Evolutionary conservation across 2,329 filamentous ascomycete genomes (phyloP).

Genomic region (Colletotrichum echinochloae): DNA sequence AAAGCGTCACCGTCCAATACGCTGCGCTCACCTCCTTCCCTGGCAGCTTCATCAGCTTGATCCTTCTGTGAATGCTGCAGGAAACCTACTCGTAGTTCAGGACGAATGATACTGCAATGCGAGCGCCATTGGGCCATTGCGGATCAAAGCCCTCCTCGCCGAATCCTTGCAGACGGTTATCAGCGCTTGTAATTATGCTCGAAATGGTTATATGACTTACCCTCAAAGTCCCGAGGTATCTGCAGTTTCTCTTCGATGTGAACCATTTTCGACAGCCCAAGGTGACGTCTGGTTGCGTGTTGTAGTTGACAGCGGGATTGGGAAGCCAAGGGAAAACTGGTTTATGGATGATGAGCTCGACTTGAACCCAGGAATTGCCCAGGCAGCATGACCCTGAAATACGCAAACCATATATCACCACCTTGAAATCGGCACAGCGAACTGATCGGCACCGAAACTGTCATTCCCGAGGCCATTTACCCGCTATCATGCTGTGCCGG

Average conservation of each 20-base stretch:
- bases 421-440: background rate
- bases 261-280: constrained; percentile 1
- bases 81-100: constrained; percentile 43
- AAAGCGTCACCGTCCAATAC: constrained; percentile 44
- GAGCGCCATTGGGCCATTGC: constrained; percentile 43
- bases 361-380: background rate
- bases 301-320: background rate
- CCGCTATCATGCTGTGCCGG: background rate
- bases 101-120: constrained; percentile 44
- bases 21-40: constrained; percentile 46
- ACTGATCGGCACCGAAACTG: background rate
- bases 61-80: fast-evolving
- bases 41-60: background rate
- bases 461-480: background rate
- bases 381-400: background rate
- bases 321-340: background rate
- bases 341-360: background rate
- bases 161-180: constrained; percentile 32
- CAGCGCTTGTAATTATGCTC: background rate
- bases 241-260: constrained; percentile 21
- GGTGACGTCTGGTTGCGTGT: background rate
- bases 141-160: constrained; percentile 44
- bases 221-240: constrained; percentile 45
- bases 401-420: background rate
- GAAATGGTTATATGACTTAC: constrained; percentile 10